Evolutionary conservation across 768 basidiomycete species (phyloP).

Genomic region (Lentinula guzmanii): DNA sequence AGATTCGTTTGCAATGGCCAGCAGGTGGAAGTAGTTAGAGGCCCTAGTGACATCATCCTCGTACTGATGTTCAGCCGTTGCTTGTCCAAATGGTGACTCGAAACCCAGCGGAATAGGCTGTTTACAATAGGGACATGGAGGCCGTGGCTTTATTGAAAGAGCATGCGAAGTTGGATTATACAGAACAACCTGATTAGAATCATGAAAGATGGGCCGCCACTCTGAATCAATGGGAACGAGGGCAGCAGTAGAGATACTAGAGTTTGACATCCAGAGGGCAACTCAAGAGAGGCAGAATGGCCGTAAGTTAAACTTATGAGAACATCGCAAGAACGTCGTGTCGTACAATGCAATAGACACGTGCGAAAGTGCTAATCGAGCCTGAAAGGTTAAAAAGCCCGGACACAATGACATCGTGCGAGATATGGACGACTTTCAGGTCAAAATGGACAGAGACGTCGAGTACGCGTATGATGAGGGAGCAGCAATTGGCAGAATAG

Average conservation of each 20-base stretch:
- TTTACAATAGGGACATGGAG: constrained; percentile 72
- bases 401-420: too few species aligned
- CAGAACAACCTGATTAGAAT: constrained; percentile 77
- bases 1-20: constrained; percentile 67
- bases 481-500: background rate
- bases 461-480: background rate
- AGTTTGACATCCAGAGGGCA: background rate
- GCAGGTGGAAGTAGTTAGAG: constrained; percentile 71
- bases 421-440: too few species aligned
- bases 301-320: background rate
- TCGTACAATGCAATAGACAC: too few species aligned
- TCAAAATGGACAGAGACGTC: too few species aligned
- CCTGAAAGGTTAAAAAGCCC: too few species aligned
- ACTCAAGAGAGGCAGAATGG: background rate
- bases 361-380: background rate
- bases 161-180: constrained; percentile 86
- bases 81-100: constrained; percentile 12
- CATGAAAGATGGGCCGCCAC: constrained; percentile 79
- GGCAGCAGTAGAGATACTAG: constrained; percentile 4
- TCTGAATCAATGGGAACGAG: constrained; percentile 21
- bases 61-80: background rate
- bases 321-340: background rate
- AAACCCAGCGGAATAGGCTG: constrained; percentile 48
- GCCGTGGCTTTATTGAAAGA: constrained; percentile 45
- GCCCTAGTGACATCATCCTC: constrained; percentile 12